Evolutionary conservation across 345 rosid genomes (phyloP), one percentile per base, ranked within the genome.

Genomic region (Acer saccharum): DNA sequence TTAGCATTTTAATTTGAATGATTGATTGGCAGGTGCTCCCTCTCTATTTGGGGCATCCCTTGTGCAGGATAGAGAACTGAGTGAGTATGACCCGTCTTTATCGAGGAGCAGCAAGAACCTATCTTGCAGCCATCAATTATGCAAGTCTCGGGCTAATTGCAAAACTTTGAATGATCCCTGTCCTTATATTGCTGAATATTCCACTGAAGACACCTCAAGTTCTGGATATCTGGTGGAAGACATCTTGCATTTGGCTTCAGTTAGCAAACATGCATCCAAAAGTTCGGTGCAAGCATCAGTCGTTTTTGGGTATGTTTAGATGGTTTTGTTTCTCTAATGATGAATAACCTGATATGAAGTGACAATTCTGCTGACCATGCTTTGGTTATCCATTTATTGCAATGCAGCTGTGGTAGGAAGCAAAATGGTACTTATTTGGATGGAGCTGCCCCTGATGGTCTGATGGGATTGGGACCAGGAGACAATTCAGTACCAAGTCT

Each of bases 21-120:
- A 74, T 63, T 74, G 77, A 74, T 74, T 74, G 69, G 77, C 69
- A 74, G 84, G 76, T 81, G 78, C 81, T 75, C 71, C 81, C 68
- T 69, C 44, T 58, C 62, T 77, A 50, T 76, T 72, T 68, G 84
- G 84, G 78, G 81, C 81, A 81, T 73, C 76, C 76, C 77, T 73
- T 73, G 13, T 81, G 84, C 84, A 81, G 84, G 84, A 77, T 69
- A 81, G 72, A 81, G 75, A 81, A 44, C 57, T 81, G 3, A 46
- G 81, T 20, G 78, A 81, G 76, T 81, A 77, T 32, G 68, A 72
- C 1, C 84, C 84, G 1, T 63, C 78, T 62, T 63, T 25, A 44
- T 81, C 84, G 6, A 81, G 70, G 54, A 77, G 78, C 32, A 77
- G 84, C 78, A 74, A 27, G 41, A 72, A 69, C 20, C 44, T 77